Evolutionary conservation across 192 early-diverging fungal species (phyloP).

Genomic region (Cetraspora pellucida): DNA sequence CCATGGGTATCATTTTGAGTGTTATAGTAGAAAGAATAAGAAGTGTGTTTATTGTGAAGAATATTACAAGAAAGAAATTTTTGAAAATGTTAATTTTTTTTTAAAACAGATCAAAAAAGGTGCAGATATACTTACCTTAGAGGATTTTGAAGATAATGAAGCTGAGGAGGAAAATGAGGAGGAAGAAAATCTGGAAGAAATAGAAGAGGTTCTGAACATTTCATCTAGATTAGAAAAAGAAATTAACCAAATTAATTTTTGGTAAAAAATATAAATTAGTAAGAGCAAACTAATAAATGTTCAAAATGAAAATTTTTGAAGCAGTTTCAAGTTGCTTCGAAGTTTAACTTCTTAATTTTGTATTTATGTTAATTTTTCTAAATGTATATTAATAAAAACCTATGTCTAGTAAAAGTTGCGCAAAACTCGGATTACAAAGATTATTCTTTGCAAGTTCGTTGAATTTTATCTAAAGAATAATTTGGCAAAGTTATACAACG

Average conservation of each 20-base stretch:
- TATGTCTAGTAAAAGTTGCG: neutral
- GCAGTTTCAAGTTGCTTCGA: no score
- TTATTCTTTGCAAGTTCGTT: no score
- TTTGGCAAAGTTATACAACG: no score
- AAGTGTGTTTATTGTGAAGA: no score
- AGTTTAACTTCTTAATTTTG: neutral
- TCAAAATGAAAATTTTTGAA: neutral
- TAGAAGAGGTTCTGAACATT: neutral
- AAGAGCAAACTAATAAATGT: neutral
- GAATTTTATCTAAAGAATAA: neutral
- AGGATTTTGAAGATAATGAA: constrained; percentile 1
- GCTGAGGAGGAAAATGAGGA: neutral
- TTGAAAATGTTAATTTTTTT: neutral
- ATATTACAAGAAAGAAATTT: no score
- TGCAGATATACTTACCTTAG: neutral
- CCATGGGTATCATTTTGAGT: no score
- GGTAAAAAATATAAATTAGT: constrained; percentile 3
- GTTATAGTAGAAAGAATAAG: no score
- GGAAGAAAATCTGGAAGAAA: neutral
- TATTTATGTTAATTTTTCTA: neutral
- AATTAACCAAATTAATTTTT: constrained; percentile 13
- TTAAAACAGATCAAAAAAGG: neutral
- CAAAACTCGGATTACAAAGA: neutral
- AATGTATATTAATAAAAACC: neutral
- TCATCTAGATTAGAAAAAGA: neutral